These are phyloP conservation scores for Leccinum ochraceum DNA, from an alignment of 768 basidiomycete species.

Conservation along the genomic window DNA sequence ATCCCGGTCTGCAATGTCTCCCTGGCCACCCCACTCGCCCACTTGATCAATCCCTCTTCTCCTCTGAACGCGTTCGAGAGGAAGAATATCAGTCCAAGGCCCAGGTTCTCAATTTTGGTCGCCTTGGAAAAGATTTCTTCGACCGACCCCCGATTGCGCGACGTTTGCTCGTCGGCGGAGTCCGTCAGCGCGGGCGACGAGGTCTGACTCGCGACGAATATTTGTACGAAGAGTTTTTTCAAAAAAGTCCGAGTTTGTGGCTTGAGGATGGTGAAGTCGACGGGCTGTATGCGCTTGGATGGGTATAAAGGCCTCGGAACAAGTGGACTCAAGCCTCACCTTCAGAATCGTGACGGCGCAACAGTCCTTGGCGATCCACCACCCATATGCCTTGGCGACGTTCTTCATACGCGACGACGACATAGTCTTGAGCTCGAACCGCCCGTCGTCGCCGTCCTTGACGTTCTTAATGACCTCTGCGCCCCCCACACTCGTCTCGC, in stretches of 20 bases:
- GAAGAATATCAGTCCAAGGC: slow-evolving; percentile 80
- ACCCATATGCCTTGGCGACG: slow-evolving; percentile 83
- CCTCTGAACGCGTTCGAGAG: slow-evolving; percentile 47
- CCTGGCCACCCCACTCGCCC: slow-evolving; percentile 67
- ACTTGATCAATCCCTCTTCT: slow-evolving; percentile 53
- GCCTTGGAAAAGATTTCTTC: slow-evolving; percentile 83
- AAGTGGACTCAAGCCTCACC: slow-evolving; percentile 43
- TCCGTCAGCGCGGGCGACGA: slow-evolving; percentile 60
- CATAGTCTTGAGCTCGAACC: slow-evolving; percentile 50
- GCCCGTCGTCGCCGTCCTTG: slow-evolving; percentile 42
- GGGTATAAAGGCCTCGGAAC: not conserved
- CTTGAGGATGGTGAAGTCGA: slow-evolving; percentile 81
- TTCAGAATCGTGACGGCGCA: slow-evolving; percentile 78
- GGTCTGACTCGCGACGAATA: slow-evolving; percentile 76
- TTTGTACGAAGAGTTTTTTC: slow-evolving; percentile 61
- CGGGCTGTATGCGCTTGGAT: slow-evolving; percentile 53
- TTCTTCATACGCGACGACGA: slow-evolving; percentile 63
- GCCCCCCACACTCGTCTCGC: slow-evolving; percentile 81
- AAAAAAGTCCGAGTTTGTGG: slow-evolving; percentile 67
- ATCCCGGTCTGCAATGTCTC: slow-evolving; percentile 69
- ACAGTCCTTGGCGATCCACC: slow-evolving; percentile 90
- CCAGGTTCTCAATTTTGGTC: slow-evolving; percentile 60
- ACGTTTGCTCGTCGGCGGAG: slow-evolving; percentile 37
- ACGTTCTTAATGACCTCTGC: slow-evolving; percentile 69
- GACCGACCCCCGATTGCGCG: slow-evolving; percentile 57